Percentiles rank a stretch among this genome's conserved stretches.
phyloP scores from a whole-genome alignment of 371 early-diverging fungal genomes.

The Conidiobolus coronatus region DNA sequence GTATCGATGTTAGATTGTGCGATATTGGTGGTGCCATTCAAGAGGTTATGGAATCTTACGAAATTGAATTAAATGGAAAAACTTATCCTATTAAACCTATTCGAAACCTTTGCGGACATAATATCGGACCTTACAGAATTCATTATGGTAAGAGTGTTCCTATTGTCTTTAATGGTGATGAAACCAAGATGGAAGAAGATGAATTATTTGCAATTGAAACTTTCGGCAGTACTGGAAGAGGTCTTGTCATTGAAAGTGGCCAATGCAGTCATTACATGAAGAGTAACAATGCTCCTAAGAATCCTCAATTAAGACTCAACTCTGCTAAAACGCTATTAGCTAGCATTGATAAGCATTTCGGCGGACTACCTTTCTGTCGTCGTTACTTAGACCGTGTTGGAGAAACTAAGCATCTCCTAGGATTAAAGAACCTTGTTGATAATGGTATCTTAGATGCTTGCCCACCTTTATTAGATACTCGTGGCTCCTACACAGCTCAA shows the following conservation, averaged over 20 bases:
- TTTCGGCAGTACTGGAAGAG: conserved; percentile 97
- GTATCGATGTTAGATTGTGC: conserved; percentile 89
- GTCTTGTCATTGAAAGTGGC: conserved; percentile 75
- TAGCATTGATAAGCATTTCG: conserved; percentile 83
- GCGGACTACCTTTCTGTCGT: conserved; percentile 96
- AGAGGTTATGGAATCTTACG: conserved; percentile 97
- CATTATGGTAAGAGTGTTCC: conserved; percentile 97
- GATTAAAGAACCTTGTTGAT: conserved; percentile 71
- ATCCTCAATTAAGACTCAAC: not conserved
- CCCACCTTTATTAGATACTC: conserved; percentile 86
- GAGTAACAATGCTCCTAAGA: conserved; percentile 37
- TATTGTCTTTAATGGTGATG: conserved; percentile 74
- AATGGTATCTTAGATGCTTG: conserved; percentile 69
- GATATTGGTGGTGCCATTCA: conserved; percentile 97
- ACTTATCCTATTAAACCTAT: conserved; percentile 88
- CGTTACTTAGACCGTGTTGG: conserved; percentile 88
- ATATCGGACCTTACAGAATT: conserved; percentile 86
- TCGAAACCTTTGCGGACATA: conserved; percentile 95
- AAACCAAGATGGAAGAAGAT: conserved; percentile 93
- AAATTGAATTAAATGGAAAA: conserved; percentile 88
- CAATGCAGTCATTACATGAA: conserved; percentile 93
- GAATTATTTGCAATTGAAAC: conserved; percentile 98
- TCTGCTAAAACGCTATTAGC: conserved; percentile 59
- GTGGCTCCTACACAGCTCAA: conserved; percentile 92
- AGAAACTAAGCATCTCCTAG: conserved; percentile 63